Conservation (phyloP, 768 basidiomycete genomes). For the Leccinum obscurum region DNA sequence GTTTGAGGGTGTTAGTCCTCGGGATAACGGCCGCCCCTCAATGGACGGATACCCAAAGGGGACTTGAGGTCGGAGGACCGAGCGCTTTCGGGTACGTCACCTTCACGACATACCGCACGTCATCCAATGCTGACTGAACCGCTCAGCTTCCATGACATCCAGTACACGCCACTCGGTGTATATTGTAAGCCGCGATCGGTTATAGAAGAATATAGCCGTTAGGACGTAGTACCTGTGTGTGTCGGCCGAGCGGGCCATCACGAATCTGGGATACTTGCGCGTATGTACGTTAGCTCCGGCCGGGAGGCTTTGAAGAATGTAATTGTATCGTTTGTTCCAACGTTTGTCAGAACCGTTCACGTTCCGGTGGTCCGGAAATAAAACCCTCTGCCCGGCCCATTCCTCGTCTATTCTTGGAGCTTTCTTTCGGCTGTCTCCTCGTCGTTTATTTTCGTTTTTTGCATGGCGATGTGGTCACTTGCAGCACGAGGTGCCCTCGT, state of each 20-base stretch:
- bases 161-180: conserved; percentile 40
- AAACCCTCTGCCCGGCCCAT: not conserved
- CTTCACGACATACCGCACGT: not conserved
- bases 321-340: not conserved
- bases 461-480: not conserved
- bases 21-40: conserved; percentile 49
- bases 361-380: not conserved
- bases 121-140: conserved; percentile 10
- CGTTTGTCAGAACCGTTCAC: not conserved
- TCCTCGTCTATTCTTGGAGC: not conserved
- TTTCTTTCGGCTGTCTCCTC: not conserved
- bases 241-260: not conserved
- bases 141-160: conserved; percentile 31
- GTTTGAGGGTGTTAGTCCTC: conserved; percentile 56
- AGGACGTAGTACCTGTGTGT: conserved; percentile 7
- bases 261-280: conserved; percentile 8
- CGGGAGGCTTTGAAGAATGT: not conserved
- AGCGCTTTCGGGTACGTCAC: conserved; percentile 49
- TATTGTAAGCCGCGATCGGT: conserved; percentile 47
- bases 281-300: not conserved
- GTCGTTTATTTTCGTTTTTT: not conserved
- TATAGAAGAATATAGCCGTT: conserved; percentile 41
- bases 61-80: conserved; percentile 53
- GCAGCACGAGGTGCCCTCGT: not conserved
- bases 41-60: conserved; percentile 52